phyloP scores from a whole-genome alignment of 2,329 filamentous ascomycete genomes.

The Didymella exigua region DNA sequence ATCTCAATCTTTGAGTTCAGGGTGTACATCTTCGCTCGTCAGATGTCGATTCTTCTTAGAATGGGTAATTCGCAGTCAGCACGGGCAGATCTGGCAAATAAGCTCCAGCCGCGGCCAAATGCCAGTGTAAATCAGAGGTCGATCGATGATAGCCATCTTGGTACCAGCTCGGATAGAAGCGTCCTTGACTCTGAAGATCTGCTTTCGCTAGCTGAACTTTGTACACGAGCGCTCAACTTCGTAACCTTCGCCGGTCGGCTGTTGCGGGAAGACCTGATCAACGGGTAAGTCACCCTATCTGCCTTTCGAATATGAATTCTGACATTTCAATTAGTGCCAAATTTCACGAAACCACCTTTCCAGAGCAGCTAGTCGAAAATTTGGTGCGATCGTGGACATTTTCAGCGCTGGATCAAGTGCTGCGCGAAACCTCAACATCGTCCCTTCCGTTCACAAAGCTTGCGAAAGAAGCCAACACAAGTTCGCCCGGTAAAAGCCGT shows the following conservation, averaged over 20 bases:
- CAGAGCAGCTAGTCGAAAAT: conserved; percentile 69
- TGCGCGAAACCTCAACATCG: conserved; percentile 75
- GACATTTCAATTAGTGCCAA: conserved; percentile 38
- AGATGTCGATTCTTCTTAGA: conserved; percentile 80
- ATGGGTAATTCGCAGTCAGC: conserved; percentile 69
- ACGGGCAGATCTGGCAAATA: conserved; percentile 50
- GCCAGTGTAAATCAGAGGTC: conserved; percentile 35
- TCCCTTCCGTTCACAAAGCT: conserved; percentile 66
- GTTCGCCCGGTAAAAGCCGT: conserved; percentile 54
- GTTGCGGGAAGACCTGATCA: conserved; percentile 76
- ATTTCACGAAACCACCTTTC: conserved; percentile 31
- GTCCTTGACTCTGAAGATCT: conserved; percentile 73
- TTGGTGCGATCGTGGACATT: conserved; percentile 80
- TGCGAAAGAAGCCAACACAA: conserved; percentile 30
- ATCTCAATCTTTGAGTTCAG: conserved; percentile 96
- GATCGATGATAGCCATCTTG: conserved; percentile 39
- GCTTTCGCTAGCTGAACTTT: conserved; percentile 81
- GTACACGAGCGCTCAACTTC: conserved; percentile 80
- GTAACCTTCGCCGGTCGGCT: conserved; percentile 79
- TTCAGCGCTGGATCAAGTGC: conserved; percentile 74
- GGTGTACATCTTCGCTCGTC: conserved; percentile 89
- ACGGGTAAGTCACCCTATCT: conserved; percentile 55
- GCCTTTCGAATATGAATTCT: conserved; percentile 7
- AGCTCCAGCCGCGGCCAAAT: conserved; percentile 39
- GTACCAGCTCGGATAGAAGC: conserved; percentile 28